Conservation (phyloP, 768 basidiomycete genomes). For the Suillus subalutaceus region DNA sequence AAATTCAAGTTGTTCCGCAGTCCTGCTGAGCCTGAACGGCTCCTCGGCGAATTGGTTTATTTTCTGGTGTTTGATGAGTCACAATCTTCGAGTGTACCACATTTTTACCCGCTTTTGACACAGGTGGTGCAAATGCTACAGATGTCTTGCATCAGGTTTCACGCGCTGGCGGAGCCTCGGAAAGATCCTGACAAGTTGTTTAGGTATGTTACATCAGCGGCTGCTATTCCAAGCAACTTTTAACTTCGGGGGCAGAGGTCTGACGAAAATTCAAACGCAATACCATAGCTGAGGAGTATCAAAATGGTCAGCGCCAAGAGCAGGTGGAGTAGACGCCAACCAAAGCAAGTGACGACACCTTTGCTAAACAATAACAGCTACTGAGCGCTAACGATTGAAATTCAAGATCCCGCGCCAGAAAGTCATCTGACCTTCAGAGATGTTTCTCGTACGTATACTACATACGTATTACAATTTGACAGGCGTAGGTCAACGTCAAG, state of each 20-base stretch:
- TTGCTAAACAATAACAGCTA: background rate
- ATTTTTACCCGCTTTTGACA: background rate
- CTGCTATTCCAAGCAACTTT: background rate
- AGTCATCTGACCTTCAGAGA: background rate
- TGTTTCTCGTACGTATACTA: background rate
- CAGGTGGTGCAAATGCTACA: background rate
- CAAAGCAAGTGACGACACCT: background rate
- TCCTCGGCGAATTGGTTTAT: background rate
- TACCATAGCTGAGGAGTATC: background rate
- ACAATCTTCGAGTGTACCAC: background rate
- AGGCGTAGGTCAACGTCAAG: background rate
- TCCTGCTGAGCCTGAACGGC: background rate
- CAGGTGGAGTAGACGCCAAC: background rate
- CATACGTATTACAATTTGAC: background rate
- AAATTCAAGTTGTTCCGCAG: background rate
- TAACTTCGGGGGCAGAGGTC: background rate
- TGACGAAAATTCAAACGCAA: background rate
- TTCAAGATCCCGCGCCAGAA: background rate
- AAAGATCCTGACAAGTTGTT: slow-evolving; percentile 1
- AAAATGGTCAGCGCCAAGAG: background rate
- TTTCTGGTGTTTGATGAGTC: background rate
- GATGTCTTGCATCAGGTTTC: background rate
- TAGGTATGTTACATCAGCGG: background rate
- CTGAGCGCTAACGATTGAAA: background rate
- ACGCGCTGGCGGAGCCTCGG: background rate